Base-by-base conservation (phyloP, 176 grass and related monocot species). In the Ananas comosus region DNA sequence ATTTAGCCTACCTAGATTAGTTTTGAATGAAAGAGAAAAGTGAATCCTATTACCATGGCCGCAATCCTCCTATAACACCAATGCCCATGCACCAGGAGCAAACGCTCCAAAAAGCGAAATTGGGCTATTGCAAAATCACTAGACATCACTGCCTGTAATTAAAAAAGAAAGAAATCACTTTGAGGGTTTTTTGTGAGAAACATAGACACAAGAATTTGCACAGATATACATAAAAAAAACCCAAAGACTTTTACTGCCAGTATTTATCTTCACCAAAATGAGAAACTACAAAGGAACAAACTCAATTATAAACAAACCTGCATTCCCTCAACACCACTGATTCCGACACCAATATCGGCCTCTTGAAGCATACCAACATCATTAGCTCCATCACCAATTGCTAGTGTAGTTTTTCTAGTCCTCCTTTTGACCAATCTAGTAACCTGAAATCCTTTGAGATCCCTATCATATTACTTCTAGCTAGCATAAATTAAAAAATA, bases 301-400 rank as follows among this genome's bases (percentile, higher is more conserved):
- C 54, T 17, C n/a, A 59, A 13, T 14, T 16, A 33, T 66, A 33
- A 28, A 76, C 76, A 52, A 70, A 96, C 91, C 91, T 96, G 93
- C 93, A 96, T 96, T 49, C 93, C 93, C 72, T 96, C 93, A 17
- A 83, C 93, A 2, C 93, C 93, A 18, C 93, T 96, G 71, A 96
- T 96, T 13, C 92, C 92, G 3, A 96, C 81, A 25, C 92, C 92
- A 21, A 96, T 96, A 78, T 96, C 93, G 0, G 93, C 93, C 77
- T 96, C 93, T 66, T 96, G 93, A 79, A 96, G 80, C 93, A 96
- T 96, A 24, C 93, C 93, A 17, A 96, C 93, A 52, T 96, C 93
- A 52, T 96, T 96, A 4, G 93, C 88, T 12, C 93, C 93, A 50
- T 96, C 93, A 29, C 93, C 93, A 53, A 96, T 96, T 11, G 83